Base-by-base conservation (phyloP, 2,329 filamentous ascomycete genomes). In the Penicillium sp. region DNA sequence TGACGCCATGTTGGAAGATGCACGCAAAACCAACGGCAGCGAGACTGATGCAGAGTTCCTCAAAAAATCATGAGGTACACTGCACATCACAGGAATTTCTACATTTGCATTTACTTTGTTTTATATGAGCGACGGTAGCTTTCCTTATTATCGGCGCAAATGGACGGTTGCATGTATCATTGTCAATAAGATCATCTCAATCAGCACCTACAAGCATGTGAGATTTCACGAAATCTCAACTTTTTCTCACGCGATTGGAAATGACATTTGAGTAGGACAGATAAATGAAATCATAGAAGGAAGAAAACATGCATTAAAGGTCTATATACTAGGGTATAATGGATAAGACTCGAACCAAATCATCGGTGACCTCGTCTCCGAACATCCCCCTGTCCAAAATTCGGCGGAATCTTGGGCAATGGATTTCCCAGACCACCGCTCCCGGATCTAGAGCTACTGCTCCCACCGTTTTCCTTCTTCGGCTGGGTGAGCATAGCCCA, bases 1-100 rank as follows among this genome's bases (percentile, higher is more conserved):
- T 68, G 91, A 97, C 72, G 89, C 88, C 65, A 89, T 97, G 79
- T 78, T 99, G 10, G 89, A 92, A 7, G 94, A 97, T 65, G 93
- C 93, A 16, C 82, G 92, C 54, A 90, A 94, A 61, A 89, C 92
- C 67, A 92, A 39, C 16, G 18, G 90, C 65, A 89, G 85, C 65
- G 94, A 97, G 62, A 94, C 90, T 57, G 93, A 97, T 69, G 77
- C 84, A 10, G 79, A 87, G 59, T 83, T 88, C 64, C 78, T 89
- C 76, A 74, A 66, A 45, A 69, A 64, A 36, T 60, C 61, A 34
- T 65, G 53, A 64, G 26, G 12, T 18, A 6, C 36, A 31, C 26
- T 43, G 13, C 8, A 0, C 47, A 33, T 45, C 21, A 28, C 21
- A 23, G 33, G 28, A 0, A 49, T 56, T 48, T 52, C 51, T 44